phyloP scores from a whole-genome alignment of 495 filamentous ascomycete genomes.

The Hypoxylon crocopeplum region DNA sequence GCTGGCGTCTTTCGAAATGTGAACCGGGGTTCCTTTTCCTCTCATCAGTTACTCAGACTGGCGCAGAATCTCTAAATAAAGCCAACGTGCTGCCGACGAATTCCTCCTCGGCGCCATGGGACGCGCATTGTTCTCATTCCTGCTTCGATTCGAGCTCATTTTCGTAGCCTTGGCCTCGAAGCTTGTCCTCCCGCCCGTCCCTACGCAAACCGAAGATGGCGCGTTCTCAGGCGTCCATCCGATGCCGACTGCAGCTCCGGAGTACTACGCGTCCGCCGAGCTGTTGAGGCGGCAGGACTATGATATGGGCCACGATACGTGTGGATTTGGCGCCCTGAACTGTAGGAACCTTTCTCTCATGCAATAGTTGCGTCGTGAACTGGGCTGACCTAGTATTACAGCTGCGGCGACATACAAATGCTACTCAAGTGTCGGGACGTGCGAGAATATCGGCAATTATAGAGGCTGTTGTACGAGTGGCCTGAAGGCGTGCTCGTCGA shows the following conservation, averaged over 20 bases:
- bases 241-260: conserved; percentile 18
- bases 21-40: not conserved
- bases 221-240: conserved; percentile 10
- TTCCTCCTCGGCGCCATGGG: conserved; percentile 11
- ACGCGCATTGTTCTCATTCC: conserved; percentile 1
- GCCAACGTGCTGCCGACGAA: too few relatives aligned
- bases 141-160: conserved; percentile 11
- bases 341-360: conserved; percentile 14
- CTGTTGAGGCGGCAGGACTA: conserved; percentile 22
- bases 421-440: conserved; percentile 17
- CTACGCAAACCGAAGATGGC: conserved; percentile 23
- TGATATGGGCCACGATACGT: conserved; percentile 30
- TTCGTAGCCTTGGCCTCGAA: conserved; percentile 19
- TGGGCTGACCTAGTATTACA: conserved; percentile 8
- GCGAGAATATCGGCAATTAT: conserved; percentile 25
- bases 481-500: conserved; percentile 23
- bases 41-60: not conserved
- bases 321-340: conserved; percentile 24
- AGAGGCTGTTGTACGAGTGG: conserved; percentile 28
- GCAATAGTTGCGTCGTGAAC: not conserved
- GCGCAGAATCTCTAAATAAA: too few relatives aligned
- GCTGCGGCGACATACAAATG: conserved; percentile 24
- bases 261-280: conserved; percentile 19
- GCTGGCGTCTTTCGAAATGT: conserved; percentile 12
- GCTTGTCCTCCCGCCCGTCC: conserved; percentile 2